Evolutionary conservation across 2,329 filamentous ascomycete species (phyloP).

Genomic region (Colletotrichum costaricense): DNA sequence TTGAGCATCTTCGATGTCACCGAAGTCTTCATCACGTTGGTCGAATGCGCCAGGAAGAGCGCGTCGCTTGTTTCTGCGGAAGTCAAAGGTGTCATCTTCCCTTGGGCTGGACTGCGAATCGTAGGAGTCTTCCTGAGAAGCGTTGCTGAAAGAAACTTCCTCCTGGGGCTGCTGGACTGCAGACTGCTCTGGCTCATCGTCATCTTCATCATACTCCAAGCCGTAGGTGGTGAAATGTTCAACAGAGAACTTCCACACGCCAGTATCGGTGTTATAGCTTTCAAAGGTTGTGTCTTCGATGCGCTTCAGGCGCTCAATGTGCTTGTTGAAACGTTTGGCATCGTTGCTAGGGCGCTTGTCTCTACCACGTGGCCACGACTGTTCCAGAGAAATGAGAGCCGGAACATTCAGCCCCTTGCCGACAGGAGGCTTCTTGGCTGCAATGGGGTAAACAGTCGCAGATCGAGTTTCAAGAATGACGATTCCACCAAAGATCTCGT

Average conservation of each 20-base stretch:
- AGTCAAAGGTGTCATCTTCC: conserved; percentile 69
- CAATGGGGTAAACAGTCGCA: conserved; percentile 87
- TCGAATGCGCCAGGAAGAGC: conserved; percentile 86
- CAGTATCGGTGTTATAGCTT: conserved; percentile 81
- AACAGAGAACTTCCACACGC: conserved; percentile 92
- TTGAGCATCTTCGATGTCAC: conserved; percentile 57
- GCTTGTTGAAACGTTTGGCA: conserved; percentile 79
- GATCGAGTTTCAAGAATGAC: conserved; percentile 81
- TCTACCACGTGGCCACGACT: conserved; percentile 86
- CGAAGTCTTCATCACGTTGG: conserved; percentile 63
- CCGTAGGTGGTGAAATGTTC: conserved; percentile 97
- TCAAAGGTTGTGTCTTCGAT: conserved; percentile 86
- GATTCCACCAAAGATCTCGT: conserved; percentile 82
- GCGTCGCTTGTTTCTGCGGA: conserved; percentile 55
- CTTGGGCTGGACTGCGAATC: conserved; percentile 48
- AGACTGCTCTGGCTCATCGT: conserved; percentile 60
- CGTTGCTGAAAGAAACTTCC: neutral
- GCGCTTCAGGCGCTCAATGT: conserved; percentile 82
- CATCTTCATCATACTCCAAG: conserved; percentile 82
- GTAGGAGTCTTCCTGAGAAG: conserved; percentile 40
- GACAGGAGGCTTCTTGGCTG: conserved; percentile 81
- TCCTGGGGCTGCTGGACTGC: neutral
- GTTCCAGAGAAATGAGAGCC: conserved; percentile 86
- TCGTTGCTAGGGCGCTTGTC: conserved; percentile 65
- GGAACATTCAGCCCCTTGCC: conserved; percentile 94